Evolutionary conservation across 179 eudicot genomes (phyloP).

Genomic region (Beta macrorhiza): DNA sequence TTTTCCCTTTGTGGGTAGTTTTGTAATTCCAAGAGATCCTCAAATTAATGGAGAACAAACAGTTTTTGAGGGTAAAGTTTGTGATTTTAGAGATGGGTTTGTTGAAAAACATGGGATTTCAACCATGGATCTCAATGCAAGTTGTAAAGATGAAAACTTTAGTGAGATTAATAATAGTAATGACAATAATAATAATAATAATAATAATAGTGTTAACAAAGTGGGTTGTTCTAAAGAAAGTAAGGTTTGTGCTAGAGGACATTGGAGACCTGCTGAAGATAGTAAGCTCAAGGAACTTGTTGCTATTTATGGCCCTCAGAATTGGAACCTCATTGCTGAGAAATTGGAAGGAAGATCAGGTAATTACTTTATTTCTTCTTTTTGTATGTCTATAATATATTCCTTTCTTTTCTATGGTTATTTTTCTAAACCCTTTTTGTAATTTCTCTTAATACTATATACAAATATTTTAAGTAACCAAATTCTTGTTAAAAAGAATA

Average conservation of each 20-base stretch:
- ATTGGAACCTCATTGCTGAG: slow-evolving; percentile 80
- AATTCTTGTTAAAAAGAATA: not conserved
- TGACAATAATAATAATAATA: not conserved
- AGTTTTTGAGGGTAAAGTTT: slow-evolving; percentile 14
- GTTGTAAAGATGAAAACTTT: slow-evolving; percentile 30
- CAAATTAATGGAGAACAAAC: slow-evolving; percentile 13
- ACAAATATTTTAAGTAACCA: not conserved
- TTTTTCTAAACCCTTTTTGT: not conserved
- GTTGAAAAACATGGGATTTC: slow-evolving; percentile 21
- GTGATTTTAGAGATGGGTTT: slow-evolving; percentile 33
- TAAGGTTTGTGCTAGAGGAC: slow-evolving; percentile 69
- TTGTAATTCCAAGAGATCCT: slow-evolving; percentile 17
- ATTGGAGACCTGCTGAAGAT: slow-evolving; percentile 85
- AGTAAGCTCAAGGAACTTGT: slow-evolving; percentile 68
- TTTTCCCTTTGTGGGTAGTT: slow-evolving; percentile 22
- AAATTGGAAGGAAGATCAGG: slow-evolving; percentile 76
- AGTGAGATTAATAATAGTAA: not conserved
- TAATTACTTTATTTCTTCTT: not conserved
- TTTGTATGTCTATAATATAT: not conserved
- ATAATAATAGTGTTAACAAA: slow-evolving; percentile 6
- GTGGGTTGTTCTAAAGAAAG: slow-evolving; percentile 31
- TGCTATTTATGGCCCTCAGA: slow-evolving; percentile 68
- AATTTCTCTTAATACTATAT: not conserved
- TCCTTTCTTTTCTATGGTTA: not conserved
- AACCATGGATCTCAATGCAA: slow-evolving; percentile 46